Conservation (phyloP, 257 asterid species). For the Nicotiana tomentosiformis region DNA sequence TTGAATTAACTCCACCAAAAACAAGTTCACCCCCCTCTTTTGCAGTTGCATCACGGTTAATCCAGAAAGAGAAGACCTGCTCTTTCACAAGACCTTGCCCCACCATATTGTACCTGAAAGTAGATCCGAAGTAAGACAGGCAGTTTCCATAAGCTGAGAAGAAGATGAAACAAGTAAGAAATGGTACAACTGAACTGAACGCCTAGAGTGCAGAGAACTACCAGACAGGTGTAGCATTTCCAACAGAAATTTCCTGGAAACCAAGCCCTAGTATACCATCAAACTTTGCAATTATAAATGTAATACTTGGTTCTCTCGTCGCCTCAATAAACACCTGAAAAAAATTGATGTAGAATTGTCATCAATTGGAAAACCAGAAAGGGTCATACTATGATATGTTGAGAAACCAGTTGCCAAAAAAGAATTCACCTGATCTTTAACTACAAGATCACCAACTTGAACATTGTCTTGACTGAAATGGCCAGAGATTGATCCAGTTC, state of each 20-base stretch:
- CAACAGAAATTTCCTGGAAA: slow-evolving; percentile 86
- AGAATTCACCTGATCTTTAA: slow-evolving; percentile 72
- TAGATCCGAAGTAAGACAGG: neutral
- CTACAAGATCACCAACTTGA: slow-evolving; percentile 78
- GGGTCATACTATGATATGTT: neutral
- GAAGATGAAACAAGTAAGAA: neutral
- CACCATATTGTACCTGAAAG: slow-evolving; percentile 73
- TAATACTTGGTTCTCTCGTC: slow-evolving; percentile 70
- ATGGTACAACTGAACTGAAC: neutral
- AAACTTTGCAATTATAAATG: slow-evolving; percentile 69
- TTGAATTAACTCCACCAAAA: slow-evolving; percentile 79
- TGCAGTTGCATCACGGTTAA: slow-evolving; percentile 63
- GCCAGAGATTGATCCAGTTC: slow-evolving; percentile 89
- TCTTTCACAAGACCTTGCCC: slow-evolving; percentile 73
- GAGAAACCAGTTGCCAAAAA: neutral
- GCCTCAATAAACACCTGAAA: slow-evolving; percentile 80
- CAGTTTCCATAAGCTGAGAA: neutral
- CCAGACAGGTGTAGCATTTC: slow-evolving; percentile 84
- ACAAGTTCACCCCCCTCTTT: slow-evolving; percentile 82
- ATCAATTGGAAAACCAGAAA: neutral
- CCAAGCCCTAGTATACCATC: slow-evolving; percentile 97
- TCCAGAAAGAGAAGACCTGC: slow-evolving; percentile 77
- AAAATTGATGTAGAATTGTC: neutral
- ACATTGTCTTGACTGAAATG: slow-evolving; percentile 83
- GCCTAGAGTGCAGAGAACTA: slow-evolving; percentile 14